Percentiles rank a stretch among this genome's conserved stretches.
These are phyloP conservation scores for Phialocephala sp. DNA, from an alignment of 2,329 filamentous ascomycete species.

Conservation along the genomic window DNA sequence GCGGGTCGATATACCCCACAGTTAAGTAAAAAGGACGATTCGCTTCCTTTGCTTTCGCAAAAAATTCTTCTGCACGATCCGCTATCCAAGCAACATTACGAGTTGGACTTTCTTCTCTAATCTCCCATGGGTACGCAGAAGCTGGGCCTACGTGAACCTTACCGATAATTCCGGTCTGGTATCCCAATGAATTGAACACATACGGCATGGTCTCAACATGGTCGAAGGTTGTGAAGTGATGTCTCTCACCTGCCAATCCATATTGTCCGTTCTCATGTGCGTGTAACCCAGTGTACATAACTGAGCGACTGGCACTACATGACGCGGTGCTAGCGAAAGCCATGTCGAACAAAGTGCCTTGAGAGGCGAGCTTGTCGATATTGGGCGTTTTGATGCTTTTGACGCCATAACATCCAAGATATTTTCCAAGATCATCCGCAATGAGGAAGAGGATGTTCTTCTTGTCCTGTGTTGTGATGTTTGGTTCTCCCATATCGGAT, in stretches of 20 bases:
- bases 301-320: slow-evolving; percentile 53
- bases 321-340: slow-evolving; percentile 54
- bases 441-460: slow-evolving; percentile 48
- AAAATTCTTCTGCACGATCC: slow-evolving; percentile 47
- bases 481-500: background rate
- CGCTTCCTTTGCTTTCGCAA: slow-evolving; percentile 43
- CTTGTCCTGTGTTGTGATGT: background rate
- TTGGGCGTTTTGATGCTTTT: slow-evolving; percentile 44
- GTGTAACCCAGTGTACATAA: slow-evolving; percentile 56
- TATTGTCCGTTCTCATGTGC: slow-evolving; percentile 56
- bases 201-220: slow-evolving; percentile 50
- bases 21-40: slow-evolving; percentile 51
- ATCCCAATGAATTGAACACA: slow-evolving; percentile 48
- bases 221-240: slow-evolving; percentile 53
- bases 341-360: slow-evolving; percentile 46
- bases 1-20: slow-evolving; percentile 53
- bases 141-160: slow-evolving; percentile 55
- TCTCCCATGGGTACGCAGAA: slow-evolving; percentile 50
- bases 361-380: slow-evolving; percentile 48
- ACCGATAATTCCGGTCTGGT: slow-evolving; percentile 53
- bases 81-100: slow-evolving; percentile 51
- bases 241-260: slow-evolving; percentile 46
- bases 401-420: slow-evolving; percentile 47
- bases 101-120: slow-evolving; percentile 48
- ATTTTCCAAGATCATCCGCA: slow-evolving; percentile 51